Conservation (phyloP, 2,329 filamentous ascomycete genomes). For the Bertia moriformis region DNA sequence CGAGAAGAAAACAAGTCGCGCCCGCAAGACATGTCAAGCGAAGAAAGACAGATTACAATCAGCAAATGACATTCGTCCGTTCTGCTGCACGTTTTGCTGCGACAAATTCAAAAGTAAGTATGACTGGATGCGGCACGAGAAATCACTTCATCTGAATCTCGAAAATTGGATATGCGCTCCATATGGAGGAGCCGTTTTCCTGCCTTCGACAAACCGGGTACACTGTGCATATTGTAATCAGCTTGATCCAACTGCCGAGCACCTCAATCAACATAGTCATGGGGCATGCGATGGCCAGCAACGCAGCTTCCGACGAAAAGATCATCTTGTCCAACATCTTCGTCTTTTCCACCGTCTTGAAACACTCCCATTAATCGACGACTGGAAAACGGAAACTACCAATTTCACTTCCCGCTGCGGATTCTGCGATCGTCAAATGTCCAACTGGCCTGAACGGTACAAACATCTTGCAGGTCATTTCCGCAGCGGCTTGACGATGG, state of each 20-base stretch:
- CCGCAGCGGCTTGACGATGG: slow-evolving; percentile 10
- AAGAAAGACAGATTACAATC: neutral
- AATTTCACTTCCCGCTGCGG: slow-evolving; percentile 13
- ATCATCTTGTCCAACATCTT: slow-evolving; percentile 15
- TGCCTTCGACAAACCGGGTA: slow-evolving; percentile 14
- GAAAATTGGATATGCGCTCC: slow-evolving; percentile 21
- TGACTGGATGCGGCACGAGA: slow-evolving; percentile 15
- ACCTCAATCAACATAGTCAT: slow-evolving; percentile 2
- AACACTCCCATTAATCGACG: slow-evolving; percentile 20
- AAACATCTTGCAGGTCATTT: slow-evolving; percentile 15
- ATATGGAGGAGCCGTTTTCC: slow-evolving; percentile 18
- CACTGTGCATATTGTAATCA: slow-evolving; percentile 3
- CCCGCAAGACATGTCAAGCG: too few species aligned
- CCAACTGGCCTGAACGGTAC: slow-evolving; percentile 11
- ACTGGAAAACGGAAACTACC: slow-evolving; percentile 11
- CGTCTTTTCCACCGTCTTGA: slow-evolving; percentile 16
- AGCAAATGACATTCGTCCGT: too few species aligned
- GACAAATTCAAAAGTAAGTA: slow-evolving; percentile 6
- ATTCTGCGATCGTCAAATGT: slow-evolving; percentile 10
- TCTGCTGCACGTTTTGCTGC: slow-evolving; percentile 6
- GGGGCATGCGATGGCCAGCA: slow-evolving; percentile 23
- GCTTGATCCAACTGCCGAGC: neutral
- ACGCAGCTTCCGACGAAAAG: slow-evolving; percentile 13
- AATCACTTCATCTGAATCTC: slow-evolving; percentile 18
- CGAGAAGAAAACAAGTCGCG: too few species aligned